Conservation (phyloP, 192 early-diverging fungal genomes). For the Coemansia sp. region DNA sequence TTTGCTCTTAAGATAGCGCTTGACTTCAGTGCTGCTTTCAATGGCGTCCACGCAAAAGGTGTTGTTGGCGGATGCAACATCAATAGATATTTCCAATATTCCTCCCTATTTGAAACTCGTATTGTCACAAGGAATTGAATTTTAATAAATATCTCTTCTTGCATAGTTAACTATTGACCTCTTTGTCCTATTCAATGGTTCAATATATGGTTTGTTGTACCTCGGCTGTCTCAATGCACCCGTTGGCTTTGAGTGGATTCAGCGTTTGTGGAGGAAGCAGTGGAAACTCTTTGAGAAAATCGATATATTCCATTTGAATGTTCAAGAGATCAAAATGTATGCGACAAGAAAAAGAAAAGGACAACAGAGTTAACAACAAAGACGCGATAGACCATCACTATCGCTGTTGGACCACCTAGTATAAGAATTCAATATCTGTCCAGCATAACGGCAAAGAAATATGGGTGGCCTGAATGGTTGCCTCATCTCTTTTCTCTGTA, state of each 20-base stretch:
- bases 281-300: constrained; percentile 46
- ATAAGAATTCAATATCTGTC: no score
- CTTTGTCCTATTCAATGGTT: no score
- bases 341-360: background rate
- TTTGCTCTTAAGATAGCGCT: constrained; percentile 13
- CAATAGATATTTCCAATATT: constrained; percentile 22
- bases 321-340: background rate
- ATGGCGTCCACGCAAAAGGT: constrained; percentile 31
- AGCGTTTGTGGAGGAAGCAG: constrained; percentile 35
- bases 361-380: background rate
- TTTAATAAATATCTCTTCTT: background rate
- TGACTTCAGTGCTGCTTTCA: constrained; percentile 31
- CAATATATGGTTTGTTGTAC: background rate
- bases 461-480: no score
- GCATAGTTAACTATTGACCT: no score
- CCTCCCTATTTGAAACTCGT: constrained; percentile 8
- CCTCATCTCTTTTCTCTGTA: no score
- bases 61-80: constrained; percentile 11
- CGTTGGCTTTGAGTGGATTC: constrained; percentile 35
- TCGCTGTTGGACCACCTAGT: no score
- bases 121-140: background rate
- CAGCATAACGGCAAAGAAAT: no score
- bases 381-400: background rate
- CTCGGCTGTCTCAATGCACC: constrained; percentile 32
- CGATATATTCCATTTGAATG: constrained; percentile 32